Evolutionary conservation across 371 early-diverging fungal species (phyloP), one percentile per base, ranked within the genome.

Genomic region (Nematocida homosporus): DNA sequence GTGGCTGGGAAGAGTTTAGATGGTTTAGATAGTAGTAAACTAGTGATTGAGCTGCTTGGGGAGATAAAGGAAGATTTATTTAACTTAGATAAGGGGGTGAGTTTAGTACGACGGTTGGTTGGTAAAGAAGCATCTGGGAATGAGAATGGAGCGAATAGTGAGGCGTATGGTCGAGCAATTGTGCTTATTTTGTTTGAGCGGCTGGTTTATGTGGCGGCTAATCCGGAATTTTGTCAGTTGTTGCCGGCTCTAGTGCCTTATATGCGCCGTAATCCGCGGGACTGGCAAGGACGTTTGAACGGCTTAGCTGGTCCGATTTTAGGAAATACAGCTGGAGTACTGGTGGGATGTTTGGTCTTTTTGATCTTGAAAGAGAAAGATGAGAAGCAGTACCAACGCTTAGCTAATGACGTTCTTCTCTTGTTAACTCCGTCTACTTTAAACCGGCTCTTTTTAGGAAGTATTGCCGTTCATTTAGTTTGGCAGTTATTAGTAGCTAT

Each of bases 31-130:
- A 47, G 38, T 6, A 29, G 8, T 8, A 18, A 29, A 16, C 40
- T 25, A 8, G 44, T 72, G 23, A 2, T 30, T 8, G 13, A 16
- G n/a, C 34, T 20, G 18, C 34, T 72, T 18, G 63, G 53, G 34
- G 75, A 72, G 37, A 72, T 61, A 61, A 59, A 59, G 10, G 75
- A 72, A 34, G 75, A 59, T 42, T 44, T 72, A 18, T 72, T 72
- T 27, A 72, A 72, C 41, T 51, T 51, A 25, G 75, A 72, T 13
- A 72, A 72, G 32, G 75, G 75, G 6, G 8, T 72, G 35, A 37
- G 18, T 1, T 52, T 72, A 29, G 5, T 72, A 5, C 20, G 52
- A 47, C 50, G 23, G 25, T 48, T 72, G 5, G 52, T 61, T 35
- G n/a, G n/a, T n/a, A n/a, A n/a, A n/a, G n/a, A n/a, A n/a, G n/a